phyloP scores from a whole-genome alignment of 2,329 filamentous ascomycete species.

The Sordariomycetes sp. region DNA sequence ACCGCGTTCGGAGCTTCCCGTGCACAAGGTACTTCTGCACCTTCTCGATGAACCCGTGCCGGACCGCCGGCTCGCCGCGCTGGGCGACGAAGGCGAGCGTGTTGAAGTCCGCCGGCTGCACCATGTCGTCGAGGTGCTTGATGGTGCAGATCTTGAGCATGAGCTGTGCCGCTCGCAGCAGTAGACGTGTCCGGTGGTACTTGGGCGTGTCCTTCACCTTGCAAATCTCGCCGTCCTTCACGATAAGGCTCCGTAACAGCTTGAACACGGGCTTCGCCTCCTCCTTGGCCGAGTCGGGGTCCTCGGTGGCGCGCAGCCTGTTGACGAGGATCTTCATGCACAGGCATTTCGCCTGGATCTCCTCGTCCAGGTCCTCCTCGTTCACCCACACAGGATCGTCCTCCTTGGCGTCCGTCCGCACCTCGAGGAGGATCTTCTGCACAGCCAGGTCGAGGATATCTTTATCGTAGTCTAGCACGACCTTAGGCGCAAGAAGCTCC shows the following conservation, averaged over 20 bases:
- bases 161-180: slow-evolving; percentile 70
- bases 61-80: slow-evolving; percentile 63
- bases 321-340: slow-evolving; percentile 83
- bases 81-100: slow-evolving; percentile 71
- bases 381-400: slow-evolving; percentile 55
- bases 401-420: slow-evolving; percentile 50
- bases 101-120: slow-evolving; percentile 69
- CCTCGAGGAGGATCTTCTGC: slow-evolving; percentile 61
- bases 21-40: slow-evolving; percentile 84
- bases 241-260: slow-evolving; percentile 66
- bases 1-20: slow-evolving; percentile 59
- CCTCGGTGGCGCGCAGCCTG: slow-evolving; percentile 54
- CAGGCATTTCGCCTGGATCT: slow-evolving; percentile 73
- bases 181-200: slow-evolving; percentile 69
- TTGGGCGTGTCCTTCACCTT: slow-evolving; percentile 65
- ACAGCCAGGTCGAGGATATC: slow-evolving; percentile 70
- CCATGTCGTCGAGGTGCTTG: slow-evolving; percentile 64
- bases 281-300: slow-evolving; percentile 41
- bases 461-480: slow-evolving; percentile 64
- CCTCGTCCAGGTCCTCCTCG: slow-evolving; percentile 61
- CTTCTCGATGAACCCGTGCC: slow-evolving; percentile 69
- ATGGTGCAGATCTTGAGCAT: slow-evolving; percentile 75
- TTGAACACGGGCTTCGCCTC: slow-evolving; percentile 62
- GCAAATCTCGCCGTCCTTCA: slow-evolving; percentile 68
- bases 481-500: slow-evolving; percentile 61